Conservation (phyloP, 1,284 basidiomycete species). For the Ceratorhiza oryzae-sativae region DNA sequence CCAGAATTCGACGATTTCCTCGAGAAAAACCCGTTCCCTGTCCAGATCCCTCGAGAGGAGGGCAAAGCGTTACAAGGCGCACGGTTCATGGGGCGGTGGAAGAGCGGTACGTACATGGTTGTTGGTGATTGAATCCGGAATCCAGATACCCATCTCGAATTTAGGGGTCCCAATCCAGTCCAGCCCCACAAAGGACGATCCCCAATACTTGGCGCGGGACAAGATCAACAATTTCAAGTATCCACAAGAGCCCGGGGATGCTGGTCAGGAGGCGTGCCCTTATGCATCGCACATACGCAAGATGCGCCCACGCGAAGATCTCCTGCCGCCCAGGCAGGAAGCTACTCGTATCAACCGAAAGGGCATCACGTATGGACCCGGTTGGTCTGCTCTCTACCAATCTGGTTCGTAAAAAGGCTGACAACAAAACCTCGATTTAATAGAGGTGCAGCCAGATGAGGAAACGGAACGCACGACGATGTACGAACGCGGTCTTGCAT, state of each 20-base stretch:
- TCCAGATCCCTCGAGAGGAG: neutral
- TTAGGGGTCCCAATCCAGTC: constrained; percentile 61
- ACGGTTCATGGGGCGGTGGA: constrained; percentile 1
- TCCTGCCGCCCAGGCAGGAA: neutral
- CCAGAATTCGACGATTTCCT: constrained; percentile 7
- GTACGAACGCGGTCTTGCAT: constrained; percentile 7
- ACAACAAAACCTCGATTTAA: neutral
- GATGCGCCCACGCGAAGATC: constrained; percentile 3
- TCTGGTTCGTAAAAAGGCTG: neutral
- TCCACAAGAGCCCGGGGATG: neutral
- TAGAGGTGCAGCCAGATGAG: neutral
- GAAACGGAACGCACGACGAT: neutral
- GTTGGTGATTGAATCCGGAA: neutral
- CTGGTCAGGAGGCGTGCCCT: neutral
- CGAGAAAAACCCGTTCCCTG: neutral
- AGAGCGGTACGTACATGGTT: neutral
- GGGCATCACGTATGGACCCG: constrained; percentile 9
- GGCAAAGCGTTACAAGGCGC: neutral
- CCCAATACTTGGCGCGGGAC: constrained; percentile 51
- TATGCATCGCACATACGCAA: constrained; percentile 20
- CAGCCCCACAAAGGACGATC: constrained; percentile 55
- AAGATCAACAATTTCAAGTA: neutral
- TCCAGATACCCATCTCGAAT: neutral
- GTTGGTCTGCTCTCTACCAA: neutral
- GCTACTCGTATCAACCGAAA: neutral